Conservation (phyloP, 352 stramenopile genomes). For the Globisporangium perplexum region DNA sequence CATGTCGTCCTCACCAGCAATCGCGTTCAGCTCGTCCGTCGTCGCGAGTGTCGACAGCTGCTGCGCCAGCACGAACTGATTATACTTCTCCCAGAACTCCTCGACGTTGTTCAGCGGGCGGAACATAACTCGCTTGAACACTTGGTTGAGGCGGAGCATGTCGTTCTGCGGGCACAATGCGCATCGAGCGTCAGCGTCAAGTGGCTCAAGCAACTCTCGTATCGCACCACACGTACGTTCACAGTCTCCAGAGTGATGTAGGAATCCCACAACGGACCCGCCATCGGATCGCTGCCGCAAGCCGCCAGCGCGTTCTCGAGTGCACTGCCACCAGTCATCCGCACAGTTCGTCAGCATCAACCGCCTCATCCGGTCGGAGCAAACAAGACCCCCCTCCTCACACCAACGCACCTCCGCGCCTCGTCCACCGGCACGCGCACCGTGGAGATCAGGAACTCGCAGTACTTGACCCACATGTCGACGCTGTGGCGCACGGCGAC, state of each 20-base stretch:
- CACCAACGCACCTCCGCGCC: conserved; percentile 34
- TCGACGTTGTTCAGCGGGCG: conserved; percentile 71
- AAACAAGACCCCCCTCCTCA: no score
- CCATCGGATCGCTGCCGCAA: conserved; percentile 58
- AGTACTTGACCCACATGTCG: conserved; percentile 86
- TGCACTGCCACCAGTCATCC: conserved; percentile 22
- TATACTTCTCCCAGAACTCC: conserved; percentile 85
- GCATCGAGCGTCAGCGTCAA: background rate
- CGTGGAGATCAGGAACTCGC: conserved; percentile 66
- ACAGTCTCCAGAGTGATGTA: conserved; percentile 79
- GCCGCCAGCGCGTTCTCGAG: conserved; percentile 50
- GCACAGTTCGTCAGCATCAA: conserved; percentile 5
- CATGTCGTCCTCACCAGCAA: conserved; percentile 47
- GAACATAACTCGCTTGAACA: conserved; percentile 76
- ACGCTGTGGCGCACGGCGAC: conserved; percentile 59
- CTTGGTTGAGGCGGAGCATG: conserved; percentile 71
- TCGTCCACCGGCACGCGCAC: conserved; percentile 54
- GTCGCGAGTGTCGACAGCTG: conserved; percentile 58
- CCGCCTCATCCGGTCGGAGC: no score
- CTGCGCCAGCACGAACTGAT: conserved; percentile 76
- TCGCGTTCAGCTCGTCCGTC: conserved; percentile 48
- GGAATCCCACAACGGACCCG: conserved; percentile 67
- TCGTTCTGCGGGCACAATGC: conserved; percentile 48
- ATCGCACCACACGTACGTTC: conserved; percentile 40
- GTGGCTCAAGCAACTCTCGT: no score